Conservation (phyloP, 176 grass and related monocot species). For the Musa itinerans region DNA sequence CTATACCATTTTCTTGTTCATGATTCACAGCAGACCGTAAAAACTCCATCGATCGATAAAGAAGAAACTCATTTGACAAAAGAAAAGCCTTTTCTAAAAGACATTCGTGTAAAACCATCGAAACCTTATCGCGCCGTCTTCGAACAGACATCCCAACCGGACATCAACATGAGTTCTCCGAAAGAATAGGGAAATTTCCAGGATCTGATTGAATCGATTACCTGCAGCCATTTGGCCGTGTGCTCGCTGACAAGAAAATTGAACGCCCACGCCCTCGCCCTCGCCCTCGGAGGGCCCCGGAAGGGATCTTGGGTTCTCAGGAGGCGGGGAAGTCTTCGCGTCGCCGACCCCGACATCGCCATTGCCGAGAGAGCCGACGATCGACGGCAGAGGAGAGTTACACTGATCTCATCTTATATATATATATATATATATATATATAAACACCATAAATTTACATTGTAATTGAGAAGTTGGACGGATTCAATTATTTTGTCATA, state of each 20-base stretch:
- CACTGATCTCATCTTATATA: not conserved
- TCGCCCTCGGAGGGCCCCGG: not conserved
- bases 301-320: not conserved
- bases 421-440: too few species aligned
- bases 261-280: not conserved
- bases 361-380: not conserved
- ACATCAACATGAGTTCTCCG: not conserved
- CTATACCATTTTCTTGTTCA: too few species aligned
- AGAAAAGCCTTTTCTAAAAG: too few species aligned
- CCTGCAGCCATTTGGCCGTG: conserved; percentile 15
- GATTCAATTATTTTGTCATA: too few species aligned
- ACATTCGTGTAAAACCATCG: too few species aligned
- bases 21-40: too few species aligned
- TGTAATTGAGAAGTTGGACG: too few species aligned
- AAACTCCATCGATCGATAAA: too few species aligned
- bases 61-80: too few species aligned
- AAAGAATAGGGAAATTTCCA: not conserved
- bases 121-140: too few species aligned
- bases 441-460: too few species aligned
- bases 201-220: not conserved
- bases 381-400: not conserved
- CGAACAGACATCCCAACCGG: too few species aligned
- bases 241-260: conserved; percentile 6
- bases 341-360: not conserved
- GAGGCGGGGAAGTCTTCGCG: not conserved